Base-by-base conservation (phyloP, 768 basidiomycete species). In the Mycena galopus region DNA sequence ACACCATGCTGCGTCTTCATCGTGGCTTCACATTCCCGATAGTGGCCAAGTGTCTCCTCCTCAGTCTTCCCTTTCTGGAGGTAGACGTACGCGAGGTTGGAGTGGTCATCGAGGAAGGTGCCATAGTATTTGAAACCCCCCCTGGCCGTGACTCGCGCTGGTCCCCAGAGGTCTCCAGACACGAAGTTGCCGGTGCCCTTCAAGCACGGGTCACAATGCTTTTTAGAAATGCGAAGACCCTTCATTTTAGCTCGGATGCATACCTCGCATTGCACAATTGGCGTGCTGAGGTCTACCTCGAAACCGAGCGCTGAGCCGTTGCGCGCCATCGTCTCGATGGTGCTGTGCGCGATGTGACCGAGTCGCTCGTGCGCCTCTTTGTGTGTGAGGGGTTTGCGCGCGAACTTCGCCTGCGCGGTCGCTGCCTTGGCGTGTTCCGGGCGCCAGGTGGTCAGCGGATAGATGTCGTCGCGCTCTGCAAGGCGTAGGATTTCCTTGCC, bases 1-100 rank as follows among this genome's bases (percentile, higher is more conserved):
- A 37, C 32, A 16, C 73, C 72, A 0, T 67, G 65, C 30, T 84
- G 81, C 1, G 67, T 80, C 66, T 80, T 69, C 9, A 76, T 29
- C 70, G 74, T 74, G 0, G 77, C 77, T 29, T 80, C 77, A 63
- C 69, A 63, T 2, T 63, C 44, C 5, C 35, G 39, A 39, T 63
- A 63, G 62, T 64, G 62, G n/a, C n/a, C n/a, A n/a, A n/a, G n/a
- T n/a, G n/a, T n/a, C n/a, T n/a, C n/a, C n/a, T n/a, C n/a, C n/a
- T 51, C 44, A 2, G 39, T 42, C 47, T 64, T 64, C 5, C 39
- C 30, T 50, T 64, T 60, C 1, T 81, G 39, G n/a, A 73, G 62
- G 44, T 64, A 59, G 27, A 76, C 30, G 10, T 30, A 73, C 0
- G 69, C 70, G 32, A 65, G 61, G 23, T 69, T 37, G 1, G 77